These are phyloP conservation scores for Gossypium ekmanianum DNA, from an alignment of 345 rosid genomes.

Conservation along the genomic window DNA sequence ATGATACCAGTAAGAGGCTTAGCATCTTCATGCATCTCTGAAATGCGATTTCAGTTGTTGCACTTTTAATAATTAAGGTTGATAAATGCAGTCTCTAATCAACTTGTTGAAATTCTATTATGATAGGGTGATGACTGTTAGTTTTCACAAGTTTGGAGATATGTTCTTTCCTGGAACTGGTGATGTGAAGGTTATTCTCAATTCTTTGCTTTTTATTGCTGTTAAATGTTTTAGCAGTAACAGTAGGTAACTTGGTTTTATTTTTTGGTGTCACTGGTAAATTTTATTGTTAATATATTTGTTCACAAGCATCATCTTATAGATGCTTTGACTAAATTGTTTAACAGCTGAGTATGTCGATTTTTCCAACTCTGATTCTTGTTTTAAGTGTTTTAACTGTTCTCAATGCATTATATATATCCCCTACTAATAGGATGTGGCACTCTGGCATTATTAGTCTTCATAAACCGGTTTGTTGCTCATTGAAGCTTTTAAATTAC, in stretches of 20 bases:
- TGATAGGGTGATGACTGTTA: slow-evolving; percentile 97
- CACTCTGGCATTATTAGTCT: neutral
- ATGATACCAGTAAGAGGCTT: neutral
- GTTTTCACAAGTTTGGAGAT: slow-evolving; percentile 97
- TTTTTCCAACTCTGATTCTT: neutral
- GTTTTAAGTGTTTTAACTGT: neutral
- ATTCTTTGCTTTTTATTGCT: neutral
- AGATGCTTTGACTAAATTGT: neutral
- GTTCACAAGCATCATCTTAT: neutral
- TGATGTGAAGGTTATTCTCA: slow-evolving; percentile 75
- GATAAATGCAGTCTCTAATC: slow-evolving; percentile 4
- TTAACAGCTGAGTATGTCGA: neutral
- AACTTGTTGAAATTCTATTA: slow-evolving; percentile 16
- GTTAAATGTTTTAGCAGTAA: neutral
- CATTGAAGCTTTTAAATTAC: neutral
- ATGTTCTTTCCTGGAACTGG: slow-evolving; percentile 98
- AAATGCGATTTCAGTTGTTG: neutral
- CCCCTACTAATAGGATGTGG: neutral
- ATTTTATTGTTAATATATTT: neutral
- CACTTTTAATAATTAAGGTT: neutral
- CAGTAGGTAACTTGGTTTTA: neutral
- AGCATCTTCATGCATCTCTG: neutral
- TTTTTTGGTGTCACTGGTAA: neutral
- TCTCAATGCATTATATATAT: neutral
- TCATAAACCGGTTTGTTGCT: neutral